Evolutionary conservation across 2,329 filamentous ascomycete species (phyloP).

Genomic region (Myriangium duriaei): DNA sequence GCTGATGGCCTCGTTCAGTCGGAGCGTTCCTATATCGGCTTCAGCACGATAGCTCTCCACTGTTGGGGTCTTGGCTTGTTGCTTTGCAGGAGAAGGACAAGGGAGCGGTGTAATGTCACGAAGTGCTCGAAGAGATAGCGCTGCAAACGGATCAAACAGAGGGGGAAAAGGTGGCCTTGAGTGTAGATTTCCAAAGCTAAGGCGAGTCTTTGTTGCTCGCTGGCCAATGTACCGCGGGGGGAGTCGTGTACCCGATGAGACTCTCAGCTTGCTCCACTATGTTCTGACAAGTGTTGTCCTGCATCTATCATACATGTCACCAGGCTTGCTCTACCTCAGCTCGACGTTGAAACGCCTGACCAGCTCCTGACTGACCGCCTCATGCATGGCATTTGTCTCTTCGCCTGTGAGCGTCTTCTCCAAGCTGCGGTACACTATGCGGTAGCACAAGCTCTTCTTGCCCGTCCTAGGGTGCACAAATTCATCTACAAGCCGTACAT

Average conservation of each 20-base stretch:
- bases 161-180: background rate
- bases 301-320: too few species aligned
- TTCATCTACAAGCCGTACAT: conserved; percentile 71
- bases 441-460: conserved; percentile 75
- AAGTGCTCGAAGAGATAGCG: background rate
- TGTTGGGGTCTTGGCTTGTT: too few species aligned
- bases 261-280: too few species aligned
- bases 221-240: too few species aligned
- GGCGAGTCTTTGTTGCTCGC: too few species aligned
- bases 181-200: too few species aligned
- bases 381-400: conserved; percentile 67
- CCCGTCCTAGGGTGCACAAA: conserved; percentile 81
- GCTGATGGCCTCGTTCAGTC: conserved; percentile 1
- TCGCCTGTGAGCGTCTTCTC: conserved; percentile 79
- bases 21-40: too few species aligned
- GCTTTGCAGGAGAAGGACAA: too few species aligned
- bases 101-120: too few species aligned
- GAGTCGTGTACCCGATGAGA: too few species aligned
- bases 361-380: conserved; percentile 50
- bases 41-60: too few species aligned
- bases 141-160: background rate
- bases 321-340: conserved; percentile 49
- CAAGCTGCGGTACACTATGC: conserved; percentile 85
- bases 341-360: conserved; percentile 66
- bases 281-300: too few species aligned